Percentiles rank a stretch among this genome's conserved stretches.
Conservation (phyloP, 2,329 filamentous ascomycete species). For the Teratosphaeria viscida region DNA sequence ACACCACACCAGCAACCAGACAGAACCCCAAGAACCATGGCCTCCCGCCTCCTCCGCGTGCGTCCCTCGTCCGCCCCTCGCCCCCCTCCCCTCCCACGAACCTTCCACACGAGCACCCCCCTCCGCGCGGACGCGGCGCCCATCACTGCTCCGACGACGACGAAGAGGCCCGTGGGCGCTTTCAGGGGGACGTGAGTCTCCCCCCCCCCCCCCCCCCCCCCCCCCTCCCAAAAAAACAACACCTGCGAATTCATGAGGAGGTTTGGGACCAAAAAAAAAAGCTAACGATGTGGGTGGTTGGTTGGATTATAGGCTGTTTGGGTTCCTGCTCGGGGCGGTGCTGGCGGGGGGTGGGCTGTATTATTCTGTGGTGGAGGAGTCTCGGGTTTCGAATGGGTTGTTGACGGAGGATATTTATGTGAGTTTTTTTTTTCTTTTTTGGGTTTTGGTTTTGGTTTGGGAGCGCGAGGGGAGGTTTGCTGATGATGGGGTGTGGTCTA, state of each 20-base stretch:
- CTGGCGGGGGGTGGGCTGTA: conserved; percentile 74
- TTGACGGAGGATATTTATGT: conserved; percentile 94
- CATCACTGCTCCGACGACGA: conserved; percentile 44
- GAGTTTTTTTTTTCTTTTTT: conserved; percentile 16
- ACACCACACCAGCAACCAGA: background rate
- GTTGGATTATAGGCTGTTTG: conserved; percentile 56
- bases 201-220: too few relatives aligned
- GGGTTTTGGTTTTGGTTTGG: background rate
- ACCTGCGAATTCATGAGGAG: too few relatives aligned
- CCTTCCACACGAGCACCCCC: conserved; percentile 30
- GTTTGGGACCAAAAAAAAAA: background rate
- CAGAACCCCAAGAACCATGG: background rate
- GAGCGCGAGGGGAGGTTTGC: background rate
- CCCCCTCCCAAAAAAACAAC: too few relatives aligned
- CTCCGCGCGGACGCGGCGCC: conserved; percentile 8
- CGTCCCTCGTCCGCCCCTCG: conserved; percentile 5
- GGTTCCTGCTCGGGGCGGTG: conserved; percentile 78
- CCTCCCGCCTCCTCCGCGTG: conserved; percentile 11
- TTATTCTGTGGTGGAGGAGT: conserved; percentile 87
- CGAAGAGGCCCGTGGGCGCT: conserved; percentile 58
- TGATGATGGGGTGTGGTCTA: conserved; percentile 27
- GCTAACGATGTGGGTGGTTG: background rate
- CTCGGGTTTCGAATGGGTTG: conserved; percentile 85
- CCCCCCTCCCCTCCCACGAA: conserved; percentile 9
- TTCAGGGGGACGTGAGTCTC: conserved; percentile 59